Conservation (phyloP, 495 filamentous ascomycete species). For the Penicillium coffeae region DNA sequence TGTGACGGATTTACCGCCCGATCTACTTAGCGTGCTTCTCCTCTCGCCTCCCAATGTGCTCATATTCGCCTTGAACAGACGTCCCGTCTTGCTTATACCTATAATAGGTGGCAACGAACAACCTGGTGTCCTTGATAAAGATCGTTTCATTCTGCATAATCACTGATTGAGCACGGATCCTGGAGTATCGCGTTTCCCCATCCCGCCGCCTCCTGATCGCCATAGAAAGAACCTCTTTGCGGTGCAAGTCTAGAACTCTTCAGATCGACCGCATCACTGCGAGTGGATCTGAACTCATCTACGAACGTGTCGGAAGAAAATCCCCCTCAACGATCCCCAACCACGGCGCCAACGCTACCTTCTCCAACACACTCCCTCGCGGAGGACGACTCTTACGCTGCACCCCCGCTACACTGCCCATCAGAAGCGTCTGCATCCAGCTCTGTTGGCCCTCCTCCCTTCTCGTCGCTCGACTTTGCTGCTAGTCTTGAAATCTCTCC, state of each 20-base stretch:
- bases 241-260: conserved; percentile 22
- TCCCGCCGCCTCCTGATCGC: conserved; percentile 28
- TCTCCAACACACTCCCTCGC: conserved; percentile 38
- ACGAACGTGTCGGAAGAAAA: conserved; percentile 65
- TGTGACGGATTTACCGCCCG: conserved; percentile 13
- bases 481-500: conserved; percentile 39
- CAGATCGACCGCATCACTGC: conserved; percentile 23
- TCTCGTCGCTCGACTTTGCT: conserved; percentile 58
- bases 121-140: conserved; percentile 11
- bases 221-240: conserved; percentile 18
- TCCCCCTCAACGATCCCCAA: conserved; percentile 60
- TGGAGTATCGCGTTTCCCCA: conserved; percentile 2
- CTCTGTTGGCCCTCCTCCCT: conserved; percentile 55
- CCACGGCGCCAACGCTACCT: conserved; percentile 54
- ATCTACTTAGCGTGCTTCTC: conserved; percentile 6
- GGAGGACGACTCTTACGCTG: conserved; percentile 50
- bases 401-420: conserved; percentile 61
- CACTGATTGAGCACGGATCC: neutral
- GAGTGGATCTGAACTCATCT: conserved; percentile 17
- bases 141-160: neutral
- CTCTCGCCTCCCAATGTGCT: conserved; percentile 15
- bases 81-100: conserved; percentile 4
- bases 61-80: neutral
- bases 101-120: neutral
- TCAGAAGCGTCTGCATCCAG: conserved; percentile 62